phyloP scores from a whole-genome alignment of 179 eudicot species.

The Corrigiola litoralis region DNA sequence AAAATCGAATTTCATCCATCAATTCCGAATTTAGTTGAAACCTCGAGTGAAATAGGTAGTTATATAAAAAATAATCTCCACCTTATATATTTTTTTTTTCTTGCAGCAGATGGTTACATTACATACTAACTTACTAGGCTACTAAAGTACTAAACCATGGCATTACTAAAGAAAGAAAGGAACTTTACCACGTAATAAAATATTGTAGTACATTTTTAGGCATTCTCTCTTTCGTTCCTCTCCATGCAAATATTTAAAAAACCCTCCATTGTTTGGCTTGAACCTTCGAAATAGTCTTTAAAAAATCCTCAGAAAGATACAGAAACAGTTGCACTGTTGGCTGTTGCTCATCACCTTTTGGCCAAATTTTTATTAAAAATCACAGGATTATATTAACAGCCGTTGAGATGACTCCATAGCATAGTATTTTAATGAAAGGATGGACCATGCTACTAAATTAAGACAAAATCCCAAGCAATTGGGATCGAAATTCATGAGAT shows the following conservation, averaged over 20 bases:
- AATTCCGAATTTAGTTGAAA: no score
- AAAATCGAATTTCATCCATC: no score
- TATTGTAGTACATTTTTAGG: no score
- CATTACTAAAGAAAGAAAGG: background rate
- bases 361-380: background rate
- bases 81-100: no score
- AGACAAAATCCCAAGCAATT: background rate
- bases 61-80: no score
- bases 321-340: conserved; percentile 6
- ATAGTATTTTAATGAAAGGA: conserved; percentile 1
- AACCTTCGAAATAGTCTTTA: background rate
- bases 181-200: conserved; percentile 9
- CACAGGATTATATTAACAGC: background rate
- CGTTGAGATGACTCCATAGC: background rate
- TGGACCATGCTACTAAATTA: conserved; percentile 2
- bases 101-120: no score
- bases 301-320: background rate
- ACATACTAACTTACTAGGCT: no score
- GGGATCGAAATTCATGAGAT: background rate
- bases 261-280: conserved; percentile 1
- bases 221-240: conserved; percentile 4
- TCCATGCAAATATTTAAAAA: background rate
- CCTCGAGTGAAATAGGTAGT: no score
- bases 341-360: conserved; percentile 1
- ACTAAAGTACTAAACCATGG: conserved; percentile 1